Conservation (phyloP, 148 eudicot species). For the Camellia lanceoleosa region DNA sequence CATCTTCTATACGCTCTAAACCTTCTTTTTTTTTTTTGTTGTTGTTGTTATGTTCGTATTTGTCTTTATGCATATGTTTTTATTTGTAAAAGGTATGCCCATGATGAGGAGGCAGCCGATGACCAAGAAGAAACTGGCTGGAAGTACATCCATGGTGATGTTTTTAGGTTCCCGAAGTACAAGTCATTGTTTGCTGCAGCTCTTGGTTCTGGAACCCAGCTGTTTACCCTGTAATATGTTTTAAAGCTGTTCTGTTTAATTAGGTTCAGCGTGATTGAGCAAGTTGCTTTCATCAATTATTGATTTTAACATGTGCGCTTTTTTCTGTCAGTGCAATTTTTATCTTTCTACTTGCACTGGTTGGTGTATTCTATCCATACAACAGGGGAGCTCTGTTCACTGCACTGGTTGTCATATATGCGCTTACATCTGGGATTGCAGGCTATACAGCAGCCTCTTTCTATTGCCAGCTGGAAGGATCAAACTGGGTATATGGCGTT, state of each 20-base stretch:
- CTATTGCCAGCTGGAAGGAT: constrained; percentile 50
- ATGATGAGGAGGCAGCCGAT: constrained; percentile 71
- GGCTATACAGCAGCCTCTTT: constrained; percentile 48
- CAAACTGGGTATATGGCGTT: constrained; percentile 39
- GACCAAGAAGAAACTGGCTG: constrained; percentile 85
- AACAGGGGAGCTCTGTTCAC: constrained; percentile 56
- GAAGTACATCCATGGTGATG: constrained; percentile 80
- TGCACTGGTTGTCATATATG: constrained; percentile 50
- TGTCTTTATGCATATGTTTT: neutral
- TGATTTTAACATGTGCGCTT: neutral
- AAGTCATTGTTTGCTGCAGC: constrained; percentile 68
- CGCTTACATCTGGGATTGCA: constrained; percentile 55
- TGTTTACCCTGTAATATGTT: constrained; percentile 57
- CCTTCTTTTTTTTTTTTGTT: no score
- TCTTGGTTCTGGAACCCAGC: constrained; percentile 71
- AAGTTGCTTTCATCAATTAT: neutral
- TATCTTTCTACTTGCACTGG: constrained; percentile 43
- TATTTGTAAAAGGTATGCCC: constrained; percentile 50
- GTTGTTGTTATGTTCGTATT: neutral
- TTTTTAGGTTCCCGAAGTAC: constrained; percentile 65
- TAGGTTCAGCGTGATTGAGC: constrained; percentile 5
- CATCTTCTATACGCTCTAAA: neutral
- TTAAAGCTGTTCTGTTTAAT: neutral
- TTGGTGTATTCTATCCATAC: constrained; percentile 56
- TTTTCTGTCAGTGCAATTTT: constrained; percentile 31